Evolutionary conservation across 2,329 filamentous ascomycete species (phyloP), one percentile per base, ranked within the genome.

Genomic region (Neonectria faginata): DNA sequence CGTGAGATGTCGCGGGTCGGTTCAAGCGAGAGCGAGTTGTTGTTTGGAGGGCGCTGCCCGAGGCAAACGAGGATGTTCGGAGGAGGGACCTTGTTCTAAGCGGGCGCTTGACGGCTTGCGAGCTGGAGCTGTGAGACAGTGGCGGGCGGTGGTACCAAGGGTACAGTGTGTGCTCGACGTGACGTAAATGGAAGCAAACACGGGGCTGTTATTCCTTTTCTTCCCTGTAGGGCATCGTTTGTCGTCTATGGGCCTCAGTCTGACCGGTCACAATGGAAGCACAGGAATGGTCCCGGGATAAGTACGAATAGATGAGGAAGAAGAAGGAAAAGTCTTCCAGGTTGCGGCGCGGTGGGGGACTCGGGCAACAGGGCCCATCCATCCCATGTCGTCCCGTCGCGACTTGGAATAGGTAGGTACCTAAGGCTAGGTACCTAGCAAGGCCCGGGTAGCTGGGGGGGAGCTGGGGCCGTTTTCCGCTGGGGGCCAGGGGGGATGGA

Each of bases 111-210:
- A 60, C 50, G 51, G 33, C 25, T 25, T 25, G 25, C 25, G 25
- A 25, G 25, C 25, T 25, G 25, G 25, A 25, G 18, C 25, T 60
- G 50, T 45, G 57, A 55, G 50, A 60, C 29, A 18, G 41, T 45
- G 18, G 12, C 20, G 44, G 10, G 41, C 45, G 42, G 22, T 20
- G 36, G 27, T 50, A 53, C 27, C 18, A 29, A 33, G 48, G 48
- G 25, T 25, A 22, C 22, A 25, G 25, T 25, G 25, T 25, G 25
- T 31, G 44, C 51, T 60, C 57, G 56, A 67, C 63, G 54, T 42
- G 51, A 45, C 31, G 58, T 59, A 72, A 60, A 10, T n/a, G n/a
- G 60, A 69, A 67, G 67, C 65, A 70, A 73, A 62, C 57, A 72
- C 33, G 22, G 44, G n/a, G 8, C 14, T 2, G 18, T 48, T 41